Conservation (phyloP, 352 stramenopile genomes). For the Pythium apleroticum region DNA sequence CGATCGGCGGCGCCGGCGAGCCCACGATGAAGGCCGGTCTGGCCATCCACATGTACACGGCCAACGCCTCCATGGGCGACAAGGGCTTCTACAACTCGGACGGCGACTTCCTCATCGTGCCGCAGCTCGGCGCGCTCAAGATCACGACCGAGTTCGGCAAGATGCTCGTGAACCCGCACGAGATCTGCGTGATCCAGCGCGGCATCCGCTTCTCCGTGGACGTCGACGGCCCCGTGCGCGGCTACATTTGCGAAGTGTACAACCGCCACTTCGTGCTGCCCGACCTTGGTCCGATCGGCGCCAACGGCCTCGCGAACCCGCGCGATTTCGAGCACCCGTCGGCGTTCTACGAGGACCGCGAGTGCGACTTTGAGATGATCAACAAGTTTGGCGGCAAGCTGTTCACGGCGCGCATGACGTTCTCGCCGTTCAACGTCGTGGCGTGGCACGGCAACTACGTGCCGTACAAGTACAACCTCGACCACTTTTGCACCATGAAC, state of each 20-base stretch:
- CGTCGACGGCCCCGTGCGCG: constrained; percentile 77
- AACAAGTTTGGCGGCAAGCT: constrained; percentile 91
- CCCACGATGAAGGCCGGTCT: constrained; percentile 90
- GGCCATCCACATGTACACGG: constrained; percentile 94
- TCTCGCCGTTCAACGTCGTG: constrained; percentile 96
- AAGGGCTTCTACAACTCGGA: constrained; percentile 95
- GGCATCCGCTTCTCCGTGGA: constrained; percentile 94
- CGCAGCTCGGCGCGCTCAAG: constrained; percentile 87
- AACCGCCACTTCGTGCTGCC: constrained; percentile 95
- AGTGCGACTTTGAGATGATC: constrained; percentile 67
- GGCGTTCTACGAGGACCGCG: constrained; percentile 88
- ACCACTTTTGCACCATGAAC: constrained; percentile 95
- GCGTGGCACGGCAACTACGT: constrained; percentile 98
- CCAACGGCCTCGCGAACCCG: constrained; percentile 96
- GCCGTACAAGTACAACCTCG: constrained; percentile 97
- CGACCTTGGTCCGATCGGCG: constrained; percentile 94
- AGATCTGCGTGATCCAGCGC: constrained; percentile 96
- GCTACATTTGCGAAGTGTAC: constrained; percentile 96
- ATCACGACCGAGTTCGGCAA: constrained; percentile 94
- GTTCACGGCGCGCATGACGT: constrained; percentile 79
- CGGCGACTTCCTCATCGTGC: constrained; percentile 96
- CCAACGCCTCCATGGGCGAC: constrained; percentile 89
- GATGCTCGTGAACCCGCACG: constrained; percentile 78
- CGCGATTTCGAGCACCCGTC: constrained; percentile 93
- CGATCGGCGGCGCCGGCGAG: constrained; percentile 86